A percentile compares a stretch with the other conserved stretches of the same genome.
Evolutionary conservation across 2,329 filamentous ascomycete species (phyloP).

Genomic region (Ceratocystis colombiana): DNA sequence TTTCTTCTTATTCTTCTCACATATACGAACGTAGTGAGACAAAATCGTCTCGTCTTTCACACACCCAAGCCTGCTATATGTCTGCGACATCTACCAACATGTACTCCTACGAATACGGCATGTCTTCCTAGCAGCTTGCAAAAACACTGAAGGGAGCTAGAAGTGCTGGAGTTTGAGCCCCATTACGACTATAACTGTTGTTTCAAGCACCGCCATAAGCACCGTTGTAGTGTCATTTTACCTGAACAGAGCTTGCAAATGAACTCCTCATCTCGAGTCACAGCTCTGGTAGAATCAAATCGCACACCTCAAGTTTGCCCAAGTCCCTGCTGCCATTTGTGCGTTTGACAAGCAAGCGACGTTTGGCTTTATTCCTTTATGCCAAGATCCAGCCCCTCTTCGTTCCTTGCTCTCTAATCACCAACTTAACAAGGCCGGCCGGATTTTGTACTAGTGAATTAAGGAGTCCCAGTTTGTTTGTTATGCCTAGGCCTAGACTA

Average conservation of each 20-base stretch:
- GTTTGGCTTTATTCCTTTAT: background rate
- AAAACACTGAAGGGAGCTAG: too few relatives aligned
- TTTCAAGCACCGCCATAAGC: too few relatives aligned
- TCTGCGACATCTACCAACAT: too few relatives aligned
- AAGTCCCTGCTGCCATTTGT: background rate
- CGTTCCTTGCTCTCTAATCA: background rate
- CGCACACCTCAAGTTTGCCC: background rate
- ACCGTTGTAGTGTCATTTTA: background rate
- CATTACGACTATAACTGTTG: too few relatives aligned
- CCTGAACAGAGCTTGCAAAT: background rate
- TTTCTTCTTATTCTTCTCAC: background rate
- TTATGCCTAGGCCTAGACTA: too few relatives aligned
- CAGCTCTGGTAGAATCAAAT: background rate
- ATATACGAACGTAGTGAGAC: background rate
- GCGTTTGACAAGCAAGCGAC: background rate
- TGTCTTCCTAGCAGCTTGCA: too few relatives aligned
- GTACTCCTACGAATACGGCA: too few relatives aligned
- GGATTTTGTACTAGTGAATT: background rate
- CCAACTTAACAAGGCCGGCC: background rate
- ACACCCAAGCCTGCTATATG: background rate
- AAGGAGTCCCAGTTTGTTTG: too few relatives aligned
- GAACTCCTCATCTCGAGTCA: background rate
- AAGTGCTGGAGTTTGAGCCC: too few relatives aligned
- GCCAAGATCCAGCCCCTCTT: constrained; percentile 11
- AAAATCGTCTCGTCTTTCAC: background rate